Base-by-base conservation (phyloP, 2,329 filamentous ascomycete genomes). In the Endocalyx cinctus region DNA sequence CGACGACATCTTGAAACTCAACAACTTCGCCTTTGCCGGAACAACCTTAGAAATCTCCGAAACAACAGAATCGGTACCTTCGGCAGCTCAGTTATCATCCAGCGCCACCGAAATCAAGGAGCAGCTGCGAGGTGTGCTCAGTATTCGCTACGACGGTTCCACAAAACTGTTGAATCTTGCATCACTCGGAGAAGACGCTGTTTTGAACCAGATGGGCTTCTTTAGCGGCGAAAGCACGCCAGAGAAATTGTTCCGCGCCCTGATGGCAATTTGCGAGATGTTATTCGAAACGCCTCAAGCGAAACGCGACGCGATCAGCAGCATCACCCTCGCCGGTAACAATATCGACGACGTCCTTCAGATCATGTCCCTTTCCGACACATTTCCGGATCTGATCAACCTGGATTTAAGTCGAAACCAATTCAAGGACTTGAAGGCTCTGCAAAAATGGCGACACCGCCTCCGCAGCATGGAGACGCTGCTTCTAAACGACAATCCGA, bases 321-420 rank as follows among this genome's bases (percentile, higher is more conserved):
- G 87, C 52, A 82, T 97, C 49, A 86, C 82, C 23, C 73, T 98
- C 10, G 80, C 84, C 13, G 77, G 79, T 56, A 97, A 97, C 60
- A 78, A 79, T 39, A 79, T 97, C 28, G 67, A 77, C 31, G 81
- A 84, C 42, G 75, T 95, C 23, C 58, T 67, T 14, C 74, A 82
- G 33, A 82, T 97, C 31, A 86, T 82, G 32, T 72, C 79, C 1
- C 71, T 97, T 2, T 79, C 87, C 8, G 74, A 78, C 33, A 87
- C 85, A 1, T 85, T 97, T 34, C 87, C 89, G 1, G 83, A 89
- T 41, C 69, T 97, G 39, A 82, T 87, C 55, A 89, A 95, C 46
- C 77, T 98, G 10, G 90, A 96, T 47, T 74, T 97, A 17, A 92
- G 87, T 34, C 77, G 82, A 54, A 97, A 97, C 62, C 76, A 80